phyloP scores from a whole-genome alignment of 164 flowering plant genomes.

The Paratinospora sagittata region DNA sequence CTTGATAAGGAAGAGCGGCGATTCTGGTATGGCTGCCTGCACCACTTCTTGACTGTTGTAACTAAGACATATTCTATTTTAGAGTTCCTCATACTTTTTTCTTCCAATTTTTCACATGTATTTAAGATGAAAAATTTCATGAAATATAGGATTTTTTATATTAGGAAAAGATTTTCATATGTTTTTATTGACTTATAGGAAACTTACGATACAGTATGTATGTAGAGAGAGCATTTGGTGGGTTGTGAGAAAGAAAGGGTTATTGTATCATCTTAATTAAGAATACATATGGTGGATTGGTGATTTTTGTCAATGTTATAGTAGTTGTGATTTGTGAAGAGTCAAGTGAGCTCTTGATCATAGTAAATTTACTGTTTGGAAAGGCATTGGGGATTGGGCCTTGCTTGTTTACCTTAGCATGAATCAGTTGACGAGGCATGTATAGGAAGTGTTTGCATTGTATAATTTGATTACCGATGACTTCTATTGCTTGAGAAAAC shows the following conservation, averaged over 20 bases:
- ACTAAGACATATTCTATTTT: not conserved
- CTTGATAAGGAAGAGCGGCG: conserved; percentile 58
- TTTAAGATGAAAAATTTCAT: not conserved
- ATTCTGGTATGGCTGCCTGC: conserved; percentile 46
- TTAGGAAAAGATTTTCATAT: not conserved
- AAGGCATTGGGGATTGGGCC: no score
- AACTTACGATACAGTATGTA: no score
- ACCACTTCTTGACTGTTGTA: conserved; percentile 10
- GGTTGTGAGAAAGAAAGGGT: not conserved
- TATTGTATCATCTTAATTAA: not conserved
- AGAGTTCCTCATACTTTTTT: not conserved
- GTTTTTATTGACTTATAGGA: not conserved
- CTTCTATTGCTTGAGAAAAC: no score
- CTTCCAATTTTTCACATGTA: not conserved
- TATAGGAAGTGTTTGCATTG: no score
- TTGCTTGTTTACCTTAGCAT: no score
- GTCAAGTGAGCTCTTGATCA: no score
- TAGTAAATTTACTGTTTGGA: no score
- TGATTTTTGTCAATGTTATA: not conserved
- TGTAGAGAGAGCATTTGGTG: not conserved
- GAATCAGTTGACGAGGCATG: no score
- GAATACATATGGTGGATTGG: not conserved
- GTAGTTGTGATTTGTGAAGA: not conserved
- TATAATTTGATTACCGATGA: no score
- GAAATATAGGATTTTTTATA: not conserved